Percentiles rank a stretch among this genome's conserved stretches.
phyloP scores from a whole-genome alignment of 352 stramenopile genomes.

The Pythium brachiatum region DNA sequence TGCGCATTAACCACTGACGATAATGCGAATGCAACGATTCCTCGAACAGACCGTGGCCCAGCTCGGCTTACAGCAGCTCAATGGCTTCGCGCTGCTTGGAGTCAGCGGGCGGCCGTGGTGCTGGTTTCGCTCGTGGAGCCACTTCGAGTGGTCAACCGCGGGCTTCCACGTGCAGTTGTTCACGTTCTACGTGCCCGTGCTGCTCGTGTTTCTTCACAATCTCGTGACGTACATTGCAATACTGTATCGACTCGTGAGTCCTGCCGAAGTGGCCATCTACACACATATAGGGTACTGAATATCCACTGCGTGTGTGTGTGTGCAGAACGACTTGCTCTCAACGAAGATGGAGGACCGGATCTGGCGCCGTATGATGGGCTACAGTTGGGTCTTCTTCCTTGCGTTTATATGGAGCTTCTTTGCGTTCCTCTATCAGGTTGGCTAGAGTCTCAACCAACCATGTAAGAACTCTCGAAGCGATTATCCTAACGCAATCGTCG shows the following conservation, averaged over 20 bases:
- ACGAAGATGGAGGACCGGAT: constrained; percentile 68
- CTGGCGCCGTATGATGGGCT: constrained; percentile 59
- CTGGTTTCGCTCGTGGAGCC: constrained; percentile 72
- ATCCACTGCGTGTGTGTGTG: not conserved
- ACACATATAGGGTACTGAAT: not conserved
- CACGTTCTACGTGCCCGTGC: constrained; percentile 56
- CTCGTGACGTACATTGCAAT: constrained; percentile 54
- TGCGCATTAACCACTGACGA: too few relatives aligned
- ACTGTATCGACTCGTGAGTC: constrained; percentile 51
- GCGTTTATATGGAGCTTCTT: constrained; percentile 47
- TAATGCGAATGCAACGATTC: not conserved
- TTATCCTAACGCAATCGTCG: not conserved
- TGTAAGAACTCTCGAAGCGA: too few relatives aligned
- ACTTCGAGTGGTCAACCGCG: constrained; percentile 42
- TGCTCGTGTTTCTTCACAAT: constrained; percentile 59
- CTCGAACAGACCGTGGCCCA: constrained; percentile 42
- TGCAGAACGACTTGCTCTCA: constrained; percentile 52
- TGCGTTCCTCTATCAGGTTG: constrained; percentile 44
- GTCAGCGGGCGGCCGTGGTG: constrained; percentile 70
- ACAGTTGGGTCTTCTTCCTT: constrained; percentile 59
- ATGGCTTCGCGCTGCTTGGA: constrained; percentile 51
- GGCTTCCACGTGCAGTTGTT: constrained; percentile 61
- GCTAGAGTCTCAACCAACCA: too few relatives aligned
- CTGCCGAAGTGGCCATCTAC: too few relatives aligned
- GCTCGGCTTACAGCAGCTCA: constrained; percentile 39